These are phyloP conservation scores for Penicillium sp. DNA, from an alignment of 2,329 filamentous ascomycete species.

Conservation along the genomic window DNA sequence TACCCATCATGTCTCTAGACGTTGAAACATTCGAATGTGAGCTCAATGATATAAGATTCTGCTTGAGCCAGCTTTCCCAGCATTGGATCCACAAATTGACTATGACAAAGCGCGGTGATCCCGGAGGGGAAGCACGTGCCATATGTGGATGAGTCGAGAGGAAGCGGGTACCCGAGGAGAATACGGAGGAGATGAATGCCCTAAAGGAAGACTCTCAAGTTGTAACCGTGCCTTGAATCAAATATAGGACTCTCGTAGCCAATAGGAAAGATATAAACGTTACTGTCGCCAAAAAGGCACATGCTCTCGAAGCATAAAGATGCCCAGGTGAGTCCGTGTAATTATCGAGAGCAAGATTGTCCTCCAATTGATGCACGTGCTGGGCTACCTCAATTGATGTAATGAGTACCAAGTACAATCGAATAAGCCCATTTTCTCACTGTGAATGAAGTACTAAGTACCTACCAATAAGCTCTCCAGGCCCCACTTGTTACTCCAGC, in stretches of 20 bases:
- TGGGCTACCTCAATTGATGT: constrained; percentile 12
- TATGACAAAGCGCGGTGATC: background rate
- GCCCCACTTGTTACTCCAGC: constrained; percentile 21
- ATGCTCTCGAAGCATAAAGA: background rate
- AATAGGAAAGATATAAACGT: background rate
- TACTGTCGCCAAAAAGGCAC: background rate
- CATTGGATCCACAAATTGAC: background rate
- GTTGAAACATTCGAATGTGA: background rate
- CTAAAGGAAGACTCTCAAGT: background rate
- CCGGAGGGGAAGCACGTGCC: background rate
- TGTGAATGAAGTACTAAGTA: background rate
- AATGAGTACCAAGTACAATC: background rate
- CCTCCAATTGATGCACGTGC: constrained; percentile 19
- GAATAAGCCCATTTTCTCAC: background rate
- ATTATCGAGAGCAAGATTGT: background rate
- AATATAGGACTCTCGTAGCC: background rate
- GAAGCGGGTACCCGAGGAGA: background rate
- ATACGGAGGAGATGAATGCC: background rate
- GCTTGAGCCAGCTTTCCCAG: background rate
- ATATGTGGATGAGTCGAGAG: background rate
- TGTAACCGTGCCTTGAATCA: background rate
- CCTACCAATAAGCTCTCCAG: constrained; percentile 22
- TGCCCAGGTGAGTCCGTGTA: background rate
- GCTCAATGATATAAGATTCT: background rate
- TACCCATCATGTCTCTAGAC: too few species aligned